A percentile compares a stretch with the other conserved stretches of the same genome.
Conservation (phyloP, 2,329 filamentous ascomycete genomes). For the Pseudocercospora macadamiae region DNA sequence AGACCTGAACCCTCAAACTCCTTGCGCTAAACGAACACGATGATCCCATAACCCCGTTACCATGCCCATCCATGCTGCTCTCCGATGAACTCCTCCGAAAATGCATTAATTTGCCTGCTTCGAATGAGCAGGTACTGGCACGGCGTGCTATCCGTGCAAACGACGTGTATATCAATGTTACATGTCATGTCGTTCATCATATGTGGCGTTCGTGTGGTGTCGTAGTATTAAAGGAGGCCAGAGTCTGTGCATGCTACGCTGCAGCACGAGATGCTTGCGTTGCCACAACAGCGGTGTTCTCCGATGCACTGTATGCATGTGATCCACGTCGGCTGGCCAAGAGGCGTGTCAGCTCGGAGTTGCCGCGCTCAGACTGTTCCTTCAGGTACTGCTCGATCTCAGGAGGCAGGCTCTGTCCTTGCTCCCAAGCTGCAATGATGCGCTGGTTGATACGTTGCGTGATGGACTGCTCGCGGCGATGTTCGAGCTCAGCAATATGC, state of each 20-base stretch:
- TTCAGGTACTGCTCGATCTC: slow-evolving; percentile 42
- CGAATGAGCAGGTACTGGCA: background rate
- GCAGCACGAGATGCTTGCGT: slow-evolving; percentile 27
- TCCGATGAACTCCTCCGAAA: slow-evolving; percentile 5
- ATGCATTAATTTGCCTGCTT: slow-evolving; percentile 9
- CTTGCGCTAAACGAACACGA: slow-evolving; percentile 5
- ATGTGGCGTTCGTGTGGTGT: background rate
- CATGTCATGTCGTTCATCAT: background rate
- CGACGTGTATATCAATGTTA: background rate
- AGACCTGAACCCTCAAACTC: too few relatives aligned
- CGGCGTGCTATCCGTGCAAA: background rate
- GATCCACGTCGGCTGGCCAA: slow-evolving; percentile 22
- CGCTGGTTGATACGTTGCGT: slow-evolving; percentile 32
- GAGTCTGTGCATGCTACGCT: slow-evolving; percentile 14
- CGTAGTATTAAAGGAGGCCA: background rate
- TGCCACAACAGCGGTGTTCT: slow-evolving; percentile 23
- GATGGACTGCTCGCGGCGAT: slow-evolving; percentile 32
- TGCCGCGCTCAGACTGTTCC: slow-evolving; percentile 38
- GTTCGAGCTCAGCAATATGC: slow-evolving; percentile 32
- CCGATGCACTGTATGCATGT: slow-evolving; percentile 20
- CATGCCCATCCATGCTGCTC: slow-evolving; percentile 3
- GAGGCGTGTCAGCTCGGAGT: slow-evolving; percentile 23
- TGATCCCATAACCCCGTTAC: background rate
- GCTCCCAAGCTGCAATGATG: slow-evolving; percentile 36
- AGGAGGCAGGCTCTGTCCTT: slow-evolving; percentile 37